phyloP scores from a whole-genome alignment of 108 stramenopile species.

The Pseudonitzschia multistriata region DNA sequence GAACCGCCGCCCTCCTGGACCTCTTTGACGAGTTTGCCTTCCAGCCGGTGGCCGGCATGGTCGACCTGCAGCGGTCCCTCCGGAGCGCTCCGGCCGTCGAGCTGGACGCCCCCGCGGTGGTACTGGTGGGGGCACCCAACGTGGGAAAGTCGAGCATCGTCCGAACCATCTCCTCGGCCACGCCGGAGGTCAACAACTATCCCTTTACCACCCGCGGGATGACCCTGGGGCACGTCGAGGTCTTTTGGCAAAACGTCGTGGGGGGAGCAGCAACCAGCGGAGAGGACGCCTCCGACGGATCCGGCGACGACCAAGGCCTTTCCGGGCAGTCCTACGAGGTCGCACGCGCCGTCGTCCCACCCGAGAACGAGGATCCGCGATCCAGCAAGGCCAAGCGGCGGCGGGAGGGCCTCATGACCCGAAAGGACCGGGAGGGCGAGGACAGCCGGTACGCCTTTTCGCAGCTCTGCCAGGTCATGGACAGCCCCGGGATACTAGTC shows the following conservation, averaged over 20 bases:
- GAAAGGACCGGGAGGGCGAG: conserved; percentile 10
- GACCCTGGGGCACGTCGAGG: conserved; percentile 94
- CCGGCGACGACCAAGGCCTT: not conserved
- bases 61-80: conserved; percentile 80
- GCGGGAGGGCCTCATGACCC: conserved; percentile 2
- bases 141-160: conserved; percentile 95
- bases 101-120: conserved; percentile 89
- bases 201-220: conserved; percentile 97
- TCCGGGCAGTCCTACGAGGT: conserved; percentile 4
- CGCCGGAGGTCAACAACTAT: conserved; percentile 96
- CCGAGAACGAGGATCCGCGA: conserved; percentile 18
- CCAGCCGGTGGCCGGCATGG: conserved; percentile 56
- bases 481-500: conserved; percentile 88
- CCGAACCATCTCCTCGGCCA: conserved; percentile 83
- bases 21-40: conserved; percentile 65
- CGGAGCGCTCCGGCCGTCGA: conserved; percentile 87
- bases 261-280: not conserved
- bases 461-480: conserved; percentile 84
- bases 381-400: conserved; percentile 11
- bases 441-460: conserved; percentile 48
- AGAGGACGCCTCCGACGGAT: conserved; percentile 25
- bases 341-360: conserved; percentile 49
- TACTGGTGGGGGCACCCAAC: conserved; percentile 96
- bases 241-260: conserved; percentile 59
- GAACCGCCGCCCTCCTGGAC: conserved; percentile 47